Evolutionary conservation across 192 early-diverging fungal species (phyloP).

Genomic region (Anaeromyces robustus): DNA sequence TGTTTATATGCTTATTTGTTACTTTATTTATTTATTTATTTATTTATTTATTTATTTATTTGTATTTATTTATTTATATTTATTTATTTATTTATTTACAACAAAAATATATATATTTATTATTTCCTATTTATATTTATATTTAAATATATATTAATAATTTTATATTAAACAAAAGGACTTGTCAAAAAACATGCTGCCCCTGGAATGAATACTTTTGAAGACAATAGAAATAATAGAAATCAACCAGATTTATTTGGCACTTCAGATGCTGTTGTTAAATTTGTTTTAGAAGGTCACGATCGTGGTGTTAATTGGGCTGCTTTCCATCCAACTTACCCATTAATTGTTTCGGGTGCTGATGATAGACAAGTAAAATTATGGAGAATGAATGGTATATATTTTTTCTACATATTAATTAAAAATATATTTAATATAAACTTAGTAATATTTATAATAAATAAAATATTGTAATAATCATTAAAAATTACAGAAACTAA

Average conservation of each 20-base stretch:
- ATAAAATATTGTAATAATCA: too few species aligned
- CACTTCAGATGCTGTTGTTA: slow-evolving; percentile 86
- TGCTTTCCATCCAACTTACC: slow-evolving; percentile 89
- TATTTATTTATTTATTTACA: too few species aligned
- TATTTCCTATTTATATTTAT: too few species aligned
- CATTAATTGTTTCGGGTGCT: slow-evolving; percentile 88
- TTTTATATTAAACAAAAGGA: slow-evolving; percentile 20
- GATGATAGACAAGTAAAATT: slow-evolving; percentile 97
- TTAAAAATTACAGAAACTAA: slow-evolving; percentile 50
- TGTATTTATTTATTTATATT: too few species aligned
- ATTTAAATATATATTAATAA: too few species aligned
- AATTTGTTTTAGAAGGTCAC: slow-evolving; percentile 97
- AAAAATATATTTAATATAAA: background rate
- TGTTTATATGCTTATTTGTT: too few species aligned
- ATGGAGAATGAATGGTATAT: slow-evolving; percentile 90
- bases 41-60: too few species aligned
- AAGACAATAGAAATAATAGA: background rate
- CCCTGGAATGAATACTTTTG: slow-evolving; percentile 10
- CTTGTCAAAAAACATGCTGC: slow-evolving; percentile 70
- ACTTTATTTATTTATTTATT: too few species aligned
- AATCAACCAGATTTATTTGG: slow-evolving; percentile 91
- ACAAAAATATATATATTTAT: too few species aligned
- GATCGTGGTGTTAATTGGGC: slow-evolving; percentile 97
- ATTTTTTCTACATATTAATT: background rate
- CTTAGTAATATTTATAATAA: too few species aligned